A percentile compares a stretch with the other conserved stretches of the same genome.
Conservation (phyloP, 345 rosid genomes). For the Syzygium grande region DNA sequence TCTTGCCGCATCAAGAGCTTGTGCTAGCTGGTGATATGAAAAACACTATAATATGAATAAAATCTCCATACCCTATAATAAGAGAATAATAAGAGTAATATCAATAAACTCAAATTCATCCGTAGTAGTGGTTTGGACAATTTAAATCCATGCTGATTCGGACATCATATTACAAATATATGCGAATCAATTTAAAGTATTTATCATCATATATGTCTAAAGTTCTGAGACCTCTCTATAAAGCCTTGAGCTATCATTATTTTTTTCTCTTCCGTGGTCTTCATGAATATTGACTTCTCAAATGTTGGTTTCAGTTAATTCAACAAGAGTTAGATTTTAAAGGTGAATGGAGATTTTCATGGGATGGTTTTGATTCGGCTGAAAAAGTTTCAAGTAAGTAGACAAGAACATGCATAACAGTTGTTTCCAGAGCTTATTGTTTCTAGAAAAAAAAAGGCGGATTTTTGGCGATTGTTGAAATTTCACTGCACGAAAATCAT, state of each 20-base stretch:
- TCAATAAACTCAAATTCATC: neutral
- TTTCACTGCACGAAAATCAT: neutral
- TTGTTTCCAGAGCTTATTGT: neutral
- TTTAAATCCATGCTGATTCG: neutral
- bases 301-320: neutral
- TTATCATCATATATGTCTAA: neutral
- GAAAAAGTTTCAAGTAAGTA: neutral
- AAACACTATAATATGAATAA: neutral
- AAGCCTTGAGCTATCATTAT: neutral
- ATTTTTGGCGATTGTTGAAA: neutral
- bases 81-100: neutral
- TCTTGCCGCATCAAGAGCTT: neutral
- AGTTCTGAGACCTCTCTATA: neutral
- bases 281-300: neutral
- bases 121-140: neutral
- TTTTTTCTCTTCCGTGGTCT: neutral
- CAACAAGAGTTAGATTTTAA: neutral
- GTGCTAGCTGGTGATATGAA: neutral
- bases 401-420: neutral
- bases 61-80: neutral
- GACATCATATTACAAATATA: neutral
- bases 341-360: neutral
- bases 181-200: neutral
- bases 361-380: neutral
- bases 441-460: neutral